phyloP scores from a whole-genome alignment of 805 yeast species.

The Sugiyamaella americana region DNA sequence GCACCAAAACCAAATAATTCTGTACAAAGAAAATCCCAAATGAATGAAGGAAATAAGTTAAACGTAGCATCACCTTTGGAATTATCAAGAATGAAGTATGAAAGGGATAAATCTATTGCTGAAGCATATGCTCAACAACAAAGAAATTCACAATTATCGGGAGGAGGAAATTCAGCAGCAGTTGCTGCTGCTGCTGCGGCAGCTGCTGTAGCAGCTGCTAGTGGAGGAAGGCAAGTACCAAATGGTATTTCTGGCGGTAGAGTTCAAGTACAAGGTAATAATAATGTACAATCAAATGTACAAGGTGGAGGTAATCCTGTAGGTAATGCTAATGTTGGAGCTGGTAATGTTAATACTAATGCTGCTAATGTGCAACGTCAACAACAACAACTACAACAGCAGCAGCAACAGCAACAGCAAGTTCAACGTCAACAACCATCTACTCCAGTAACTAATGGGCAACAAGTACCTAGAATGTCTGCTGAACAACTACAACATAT shows the following conservation, averaged over 20 bases:
- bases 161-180: slow-evolving; percentile 7
- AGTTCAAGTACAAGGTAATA: slow-evolving; percentile 10
- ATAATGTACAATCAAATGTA: slow-evolving; percentile 6
- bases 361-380: background rate
- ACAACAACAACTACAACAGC: no score
- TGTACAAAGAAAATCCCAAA: slow-evolving; percentile 35
- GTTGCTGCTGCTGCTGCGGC: slow-evolving; percentile 14
- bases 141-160: background rate
- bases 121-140: slow-evolving; percentile 40
- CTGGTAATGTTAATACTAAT: background rate
- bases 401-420: slow-evolving; percentile 13
- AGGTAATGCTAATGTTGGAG: background rate
- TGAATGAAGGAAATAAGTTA: slow-evolving; percentile 14
- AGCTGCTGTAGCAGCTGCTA: slow-evolving; percentile 8
- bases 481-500: slow-evolving; percentile 26
- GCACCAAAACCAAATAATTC: slow-evolving; percentile 52
- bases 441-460: slow-evolving; percentile 7
- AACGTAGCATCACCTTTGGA: slow-evolving; percentile 77
- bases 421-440: slow-evolving; percentile 5
- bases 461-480: slow-evolving; percentile 7
- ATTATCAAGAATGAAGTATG: slow-evolving; percentile 72
- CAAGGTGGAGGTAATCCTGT: slow-evolving; percentile 1
- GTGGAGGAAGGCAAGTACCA: slow-evolving; percentile 2
- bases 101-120: slow-evolving; percentile 58
- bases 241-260: background rate